A percentile compares a stretch with the other conserved stretches of the same genome.
phyloP scores from a whole-genome alignment of 768 basidiomycete species.

The Ephemerocybe angulata region DNA sequence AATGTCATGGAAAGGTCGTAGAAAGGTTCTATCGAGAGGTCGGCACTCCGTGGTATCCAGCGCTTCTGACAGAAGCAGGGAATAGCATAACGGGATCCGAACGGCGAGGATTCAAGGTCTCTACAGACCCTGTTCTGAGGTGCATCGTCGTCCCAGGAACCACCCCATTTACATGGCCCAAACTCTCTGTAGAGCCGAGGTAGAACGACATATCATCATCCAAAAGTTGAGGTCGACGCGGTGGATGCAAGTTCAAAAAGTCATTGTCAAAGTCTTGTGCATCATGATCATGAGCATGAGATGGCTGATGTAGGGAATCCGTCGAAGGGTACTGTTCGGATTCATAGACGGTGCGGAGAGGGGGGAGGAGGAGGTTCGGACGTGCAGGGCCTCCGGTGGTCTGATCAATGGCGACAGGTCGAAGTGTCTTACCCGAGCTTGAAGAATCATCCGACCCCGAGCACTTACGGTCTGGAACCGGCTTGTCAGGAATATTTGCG shows the following conservation, averaged over 20 bases:
- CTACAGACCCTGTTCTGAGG: slow-evolving; percentile 20
- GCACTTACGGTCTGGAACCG: background rate
- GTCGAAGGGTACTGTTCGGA: slow-evolving; percentile 5
- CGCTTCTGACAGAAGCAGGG: slow-evolving; percentile 34
- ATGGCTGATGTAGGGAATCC: background rate
- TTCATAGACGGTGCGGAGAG: slow-evolving; percentile 1
- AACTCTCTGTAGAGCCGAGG: background rate
- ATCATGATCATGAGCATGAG: too few species aligned
- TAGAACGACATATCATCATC: slow-evolving; percentile 7
- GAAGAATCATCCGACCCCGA: background rate
- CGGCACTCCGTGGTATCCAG: slow-evolving; percentile 23
- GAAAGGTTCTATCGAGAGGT: background rate
- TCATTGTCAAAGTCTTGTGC: background rate
- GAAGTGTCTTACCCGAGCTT: background rate
- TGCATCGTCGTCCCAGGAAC: slow-evolving; percentile 2
- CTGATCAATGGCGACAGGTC: background rate
- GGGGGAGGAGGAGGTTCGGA: slow-evolving; percentile 2
- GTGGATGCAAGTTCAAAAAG: too few species aligned
- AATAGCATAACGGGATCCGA: slow-evolving; percentile 30
- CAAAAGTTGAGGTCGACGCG: background rate
- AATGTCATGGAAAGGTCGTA: background rate
- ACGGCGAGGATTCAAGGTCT: slow-evolving; percentile 17
- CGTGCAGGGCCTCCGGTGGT: background rate
- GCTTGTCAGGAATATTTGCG: background rate
- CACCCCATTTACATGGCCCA: background rate